Evolutionary conservation across 305 asterid species (phyloP), one percentile per base, ranked within the genome.

Genomic region (Solanum hybrid): DNA sequence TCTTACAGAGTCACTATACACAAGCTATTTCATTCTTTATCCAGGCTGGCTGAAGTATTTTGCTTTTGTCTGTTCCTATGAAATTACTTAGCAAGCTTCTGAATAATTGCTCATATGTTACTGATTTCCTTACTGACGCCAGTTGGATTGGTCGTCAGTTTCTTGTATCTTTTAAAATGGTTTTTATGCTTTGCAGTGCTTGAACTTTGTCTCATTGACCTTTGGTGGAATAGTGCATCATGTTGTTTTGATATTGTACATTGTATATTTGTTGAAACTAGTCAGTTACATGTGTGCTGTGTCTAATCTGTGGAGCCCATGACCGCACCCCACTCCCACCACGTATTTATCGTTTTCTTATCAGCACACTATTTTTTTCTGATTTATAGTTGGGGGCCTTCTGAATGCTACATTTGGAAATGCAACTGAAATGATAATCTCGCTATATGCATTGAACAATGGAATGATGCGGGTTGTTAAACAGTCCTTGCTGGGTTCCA

Each of bases 361-460:
- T 2, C 88, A 51, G 76, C 88, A 85, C 20, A 40, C 37, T 61
- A 4, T 69, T 88, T 67, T 87, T 87, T 80, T 89, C 69, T 57
- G 89, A 92, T 91, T 82, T 93, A 92, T 97, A 98, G 99, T 98
- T 85, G 99, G 99, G 7, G 99, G 99, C 90, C 98, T 98, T 90
- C 93, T 98, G 89, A 98, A 97, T 91, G 99, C 99, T 36, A 98
- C 99, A 86, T 97, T 98, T 89, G 99, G 99, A 78, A 98, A 97
- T 90, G 99, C 99, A 31, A 98, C 99, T 2, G 99, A 98, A 92
- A 97, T 98, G 99, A 98, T 98, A 86, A 98, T 97, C 87, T 95
- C 99, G 2, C 94, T 98, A 86, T 96, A 95, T 87, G 99, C 99
- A 11, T 92, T 98, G 94, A 95, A 98, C 89, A 96, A 94, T 33